A percentile compares a stretch with the other conserved stretches of the same genome.
Evolutionary conservation across 1,284 basidiomycete species (phyloP).

Genomic region (Cryptococcus sp.): DNA sequence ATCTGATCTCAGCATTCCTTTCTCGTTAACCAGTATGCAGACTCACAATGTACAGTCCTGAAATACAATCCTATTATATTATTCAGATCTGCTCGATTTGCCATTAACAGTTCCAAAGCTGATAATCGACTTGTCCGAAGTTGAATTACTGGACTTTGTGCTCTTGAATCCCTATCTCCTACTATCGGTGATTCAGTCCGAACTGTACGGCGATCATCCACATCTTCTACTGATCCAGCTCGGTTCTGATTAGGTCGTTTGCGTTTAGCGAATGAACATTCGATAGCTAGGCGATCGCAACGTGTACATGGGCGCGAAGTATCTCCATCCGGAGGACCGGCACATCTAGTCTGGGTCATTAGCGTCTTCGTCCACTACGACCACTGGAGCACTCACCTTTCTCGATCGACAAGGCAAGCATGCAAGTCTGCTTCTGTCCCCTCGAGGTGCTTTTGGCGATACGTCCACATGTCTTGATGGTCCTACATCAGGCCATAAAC

Average conservation of each 20-base stretch:
- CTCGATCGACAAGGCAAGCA: neutral
- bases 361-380: neutral
- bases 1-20: conserved; percentile 2
- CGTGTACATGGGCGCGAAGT: neutral
- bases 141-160: too few relatives aligned
- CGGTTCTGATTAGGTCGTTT: neutral
- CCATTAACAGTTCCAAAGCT: neutral
- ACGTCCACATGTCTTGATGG: neutral
- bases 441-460: neutral
- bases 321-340: neutral
- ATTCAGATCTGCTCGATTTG: neutral
- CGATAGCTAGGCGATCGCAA: neutral
- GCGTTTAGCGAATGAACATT: neutral
- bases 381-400: neutral
- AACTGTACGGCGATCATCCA: neutral
- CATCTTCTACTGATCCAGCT: neutral
- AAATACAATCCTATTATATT: conserved; percentile 5
- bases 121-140: neutral
- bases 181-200: neutral
- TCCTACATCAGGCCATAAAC: neutral
- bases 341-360: neutral
- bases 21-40: conserved; percentile 1
- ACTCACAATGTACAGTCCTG: conserved; percentile 1
- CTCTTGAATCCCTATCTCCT: neutral
- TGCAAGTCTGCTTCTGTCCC: neutral